Evolutionary conservation across 2,329 filamentous ascomycete genomes (phyloP).

Genomic region (Cadophora gregata): DNA sequence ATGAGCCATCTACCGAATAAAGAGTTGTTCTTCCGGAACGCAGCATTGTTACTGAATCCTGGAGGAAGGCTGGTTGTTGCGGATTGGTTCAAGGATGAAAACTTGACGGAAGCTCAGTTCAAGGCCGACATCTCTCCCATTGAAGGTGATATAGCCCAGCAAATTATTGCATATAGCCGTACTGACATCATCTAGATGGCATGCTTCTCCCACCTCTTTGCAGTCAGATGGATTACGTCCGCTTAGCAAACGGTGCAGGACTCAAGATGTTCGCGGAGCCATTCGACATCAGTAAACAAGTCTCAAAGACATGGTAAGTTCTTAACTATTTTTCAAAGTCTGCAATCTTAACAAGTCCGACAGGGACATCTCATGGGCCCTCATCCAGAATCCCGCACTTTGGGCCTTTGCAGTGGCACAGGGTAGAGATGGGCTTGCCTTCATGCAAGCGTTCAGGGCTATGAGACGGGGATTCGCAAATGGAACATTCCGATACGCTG

Average conservation of each 20-base stretch:
- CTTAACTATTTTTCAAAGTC: neutral
- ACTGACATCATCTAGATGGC: constrained; percentile 50
- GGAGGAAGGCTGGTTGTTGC: constrained; percentile 61
- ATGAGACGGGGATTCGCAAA: constrained; percentile 66
- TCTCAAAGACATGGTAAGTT: constrained; percentile 63
- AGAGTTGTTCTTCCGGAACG: constrained; percentile 61
- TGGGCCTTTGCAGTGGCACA: constrained; percentile 67
- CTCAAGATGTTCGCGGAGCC: constrained; percentile 53
- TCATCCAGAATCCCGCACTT: constrained; percentile 63
- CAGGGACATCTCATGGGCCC: constrained; percentile 67
- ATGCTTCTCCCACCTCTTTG: constrained; percentile 65
- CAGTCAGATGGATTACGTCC: constrained; percentile 58
- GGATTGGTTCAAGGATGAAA: constrained; percentile 65
- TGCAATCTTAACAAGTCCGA: neutral
- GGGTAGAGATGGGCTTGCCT: constrained; percentile 64
- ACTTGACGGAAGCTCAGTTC: constrained; percentile 51
- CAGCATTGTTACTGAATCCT: constrained; percentile 52
- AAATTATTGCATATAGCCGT: neutral
- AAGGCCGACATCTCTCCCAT: constrained; percentile 62
- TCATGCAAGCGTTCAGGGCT: constrained; percentile 64
- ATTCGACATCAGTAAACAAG: constrained; percentile 62
- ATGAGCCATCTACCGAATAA: constrained; percentile 66
- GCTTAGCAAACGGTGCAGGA: constrained; percentile 55
- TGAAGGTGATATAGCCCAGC: constrained; percentile 50
- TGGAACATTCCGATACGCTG: constrained; percentile 62